These are phyloP conservation scores for Kandelia obovata DNA, from an alignment of 345 rosid genomes.

Conservation along the genomic window DNA sequence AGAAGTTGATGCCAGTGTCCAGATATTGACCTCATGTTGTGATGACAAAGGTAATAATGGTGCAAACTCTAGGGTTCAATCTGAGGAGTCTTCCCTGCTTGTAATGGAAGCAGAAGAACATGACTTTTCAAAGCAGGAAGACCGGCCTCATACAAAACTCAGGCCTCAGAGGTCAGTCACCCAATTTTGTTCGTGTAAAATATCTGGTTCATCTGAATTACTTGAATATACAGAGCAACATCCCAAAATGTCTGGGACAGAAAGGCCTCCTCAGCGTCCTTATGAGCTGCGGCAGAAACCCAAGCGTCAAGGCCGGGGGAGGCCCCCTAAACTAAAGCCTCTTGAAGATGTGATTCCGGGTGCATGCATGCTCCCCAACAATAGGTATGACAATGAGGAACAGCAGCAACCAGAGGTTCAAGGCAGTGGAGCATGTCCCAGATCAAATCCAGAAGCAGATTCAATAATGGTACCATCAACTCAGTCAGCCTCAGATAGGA, in stretches of 20 bases:
- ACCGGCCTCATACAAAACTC: too few species aligned
- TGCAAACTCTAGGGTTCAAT: too few species aligned
- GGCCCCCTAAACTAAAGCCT: background rate
- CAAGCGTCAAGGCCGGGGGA: conserved; percentile 7
- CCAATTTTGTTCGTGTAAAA: background rate
- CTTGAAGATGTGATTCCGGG: background rate
- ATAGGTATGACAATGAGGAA: background rate
- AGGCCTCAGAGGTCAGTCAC: too few species aligned
- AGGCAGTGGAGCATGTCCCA: background rate
- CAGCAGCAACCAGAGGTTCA: background rate
- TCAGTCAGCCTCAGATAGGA: background rate
- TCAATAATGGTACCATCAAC: background rate
- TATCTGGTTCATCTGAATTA: background rate
- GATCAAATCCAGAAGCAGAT: background rate
- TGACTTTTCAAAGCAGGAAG: too few species aligned
- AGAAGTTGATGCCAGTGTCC: background rate
- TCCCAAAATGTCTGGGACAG: background rate
- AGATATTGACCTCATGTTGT: background rate
- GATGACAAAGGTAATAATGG: too few species aligned
- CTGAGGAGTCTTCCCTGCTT: too few species aligned
- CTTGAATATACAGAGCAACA: background rate
- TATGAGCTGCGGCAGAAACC: background rate
- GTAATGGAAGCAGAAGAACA: too few species aligned
- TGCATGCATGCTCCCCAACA: background rate
- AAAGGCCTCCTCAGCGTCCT: background rate